Conservation (phyloP, 331 rosid species). For the Phaseolus coccineus region DNA sequence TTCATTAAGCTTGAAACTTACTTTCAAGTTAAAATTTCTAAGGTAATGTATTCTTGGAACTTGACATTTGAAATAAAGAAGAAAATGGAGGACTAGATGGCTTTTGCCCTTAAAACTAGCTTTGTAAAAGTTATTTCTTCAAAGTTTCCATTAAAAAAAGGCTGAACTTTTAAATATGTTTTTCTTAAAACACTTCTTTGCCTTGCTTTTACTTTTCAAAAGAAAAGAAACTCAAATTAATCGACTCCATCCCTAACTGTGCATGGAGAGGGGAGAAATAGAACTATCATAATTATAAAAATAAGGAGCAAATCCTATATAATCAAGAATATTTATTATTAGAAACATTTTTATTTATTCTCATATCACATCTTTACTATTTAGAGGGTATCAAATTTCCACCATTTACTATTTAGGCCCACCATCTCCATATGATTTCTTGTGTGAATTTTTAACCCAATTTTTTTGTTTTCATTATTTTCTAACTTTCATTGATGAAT, state of each 20-base stretch:
- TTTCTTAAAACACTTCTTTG: not conserved
- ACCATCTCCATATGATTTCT: too few relatives aligned
- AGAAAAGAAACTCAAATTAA: not conserved
- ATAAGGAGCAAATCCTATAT: too few relatives aligned
- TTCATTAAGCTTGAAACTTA: not conserved
- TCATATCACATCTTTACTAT: too few relatives aligned
- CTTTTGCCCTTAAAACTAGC: not conserved
- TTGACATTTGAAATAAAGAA: not conserved
- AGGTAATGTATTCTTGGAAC: not conserved
- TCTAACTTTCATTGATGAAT: too few relatives aligned
- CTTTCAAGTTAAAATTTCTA: not conserved
- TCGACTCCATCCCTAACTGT: not conserved
- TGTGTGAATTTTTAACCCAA: too few relatives aligned
- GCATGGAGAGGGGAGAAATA: slow-evolving; percentile 16
- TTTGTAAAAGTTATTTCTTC: not conserved
- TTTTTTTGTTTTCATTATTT: too few relatives aligned
- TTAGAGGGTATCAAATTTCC: too few relatives aligned
- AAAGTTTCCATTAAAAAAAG: not conserved
- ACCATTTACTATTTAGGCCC: too few relatives aligned
- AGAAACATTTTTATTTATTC: too few relatives aligned
- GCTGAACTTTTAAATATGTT: not conserved
- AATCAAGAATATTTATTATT: too few relatives aligned
- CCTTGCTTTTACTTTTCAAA: not conserved
- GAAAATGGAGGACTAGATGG: not conserved
- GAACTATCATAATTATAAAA: too few relatives aligned